Percentiles rank a stretch among this genome's conserved stretches.
Conservation (phyloP, 2,329 filamentous ascomycete genomes). For the Tolypocladium tropicale region DNA sequence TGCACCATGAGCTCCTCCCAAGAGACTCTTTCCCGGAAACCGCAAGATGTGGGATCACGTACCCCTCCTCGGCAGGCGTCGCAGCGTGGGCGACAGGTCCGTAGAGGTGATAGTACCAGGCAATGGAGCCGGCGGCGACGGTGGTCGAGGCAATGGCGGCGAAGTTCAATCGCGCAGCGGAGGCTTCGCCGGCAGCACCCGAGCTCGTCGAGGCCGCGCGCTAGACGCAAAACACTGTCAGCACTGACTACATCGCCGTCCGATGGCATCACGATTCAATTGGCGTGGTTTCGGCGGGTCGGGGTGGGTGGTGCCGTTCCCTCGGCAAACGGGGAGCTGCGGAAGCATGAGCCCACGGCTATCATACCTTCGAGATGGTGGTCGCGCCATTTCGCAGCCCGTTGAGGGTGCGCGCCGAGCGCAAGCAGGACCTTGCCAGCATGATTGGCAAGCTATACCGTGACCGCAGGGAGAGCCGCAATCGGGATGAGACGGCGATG, state of each 20-base stretch:
- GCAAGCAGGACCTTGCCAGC: conserved; percentile 88
- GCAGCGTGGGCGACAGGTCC: conserved; percentile 78
- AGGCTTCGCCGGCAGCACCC: conserved; percentile 57
- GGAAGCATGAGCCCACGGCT: conserved; percentile 20
- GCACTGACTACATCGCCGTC: conserved; percentile 16
- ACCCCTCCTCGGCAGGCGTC: conserved; percentile 97
- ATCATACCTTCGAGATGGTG: conserved; percentile 64
- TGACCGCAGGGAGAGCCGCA: conserved; percentile 25
- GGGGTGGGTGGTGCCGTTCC: conserved; percentile 16
- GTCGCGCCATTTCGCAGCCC: conserved; percentile 63
- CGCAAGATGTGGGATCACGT: conserved; percentile 45
- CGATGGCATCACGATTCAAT: conserved; percentile 14
- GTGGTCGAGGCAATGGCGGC: conserved; percentile 80
- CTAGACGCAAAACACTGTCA: conserved; percentile 32
- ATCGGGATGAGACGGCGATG: conserved; percentile 25
- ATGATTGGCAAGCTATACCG: conserved; percentile 51
- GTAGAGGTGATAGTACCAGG: conserved; percentile 97
- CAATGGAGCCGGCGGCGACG: conserved; percentile 77
- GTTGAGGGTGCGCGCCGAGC: conserved; percentile 78
- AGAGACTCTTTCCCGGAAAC: not conserved
- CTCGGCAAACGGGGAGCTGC: conserved; percentile 15
- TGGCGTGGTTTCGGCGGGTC: conserved; percentile 14
- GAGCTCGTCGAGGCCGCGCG: conserved; percentile 65
- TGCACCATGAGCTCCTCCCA: not conserved
- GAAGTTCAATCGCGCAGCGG: conserved; percentile 73